Base-by-base conservation (phyloP, 495 filamentous ascomycete genomes). In the Aspergillus indologenus region DNA sequence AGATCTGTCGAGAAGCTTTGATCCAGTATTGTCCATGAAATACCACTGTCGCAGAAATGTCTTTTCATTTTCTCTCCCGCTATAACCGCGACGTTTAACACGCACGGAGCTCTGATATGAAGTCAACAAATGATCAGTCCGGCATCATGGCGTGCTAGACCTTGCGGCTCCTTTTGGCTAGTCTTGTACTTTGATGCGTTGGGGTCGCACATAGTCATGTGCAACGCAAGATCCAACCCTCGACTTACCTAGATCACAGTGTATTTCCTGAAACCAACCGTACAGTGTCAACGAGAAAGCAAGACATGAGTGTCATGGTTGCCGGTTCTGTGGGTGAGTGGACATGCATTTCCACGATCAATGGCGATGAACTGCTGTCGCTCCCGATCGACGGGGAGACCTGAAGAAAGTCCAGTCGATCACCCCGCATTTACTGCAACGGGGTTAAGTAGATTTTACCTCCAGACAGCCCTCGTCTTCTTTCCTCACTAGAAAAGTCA, bases 61-160 rank as follows among this genome's bases (percentile, higher is more conserved):
- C n/a, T n/a, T n/a, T n/a, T n/a, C n/a, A n/a, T n/a, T n/a, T n/a
- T n/a, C n/a, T 11, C 42, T 64, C 54, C 68, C 64, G 66, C 68
- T 63, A 67, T 59, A 71, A 53, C 68, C 66, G 66, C 68, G 59
- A 65, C 59, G 63, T 65, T 64, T 59, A 22, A 43, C 53, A 53
- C 45, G 50, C 56, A 53, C 53, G 48, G 54, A 62, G 59, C 45
- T 6, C 12, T 54, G 19, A 23, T 19, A 20, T 45, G 53, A 52
- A 52, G 52, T 11, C 34, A 40, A 15, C 2, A 14, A 15, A 40
- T 15, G 34, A 14, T 40, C 34, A 14, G 34, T 14, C 12, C 7
- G 34, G 12, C 34, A 18, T 51, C 18, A 31, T 31, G n/a, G 23
- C 48, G n/a, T 51, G 15, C 48, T 51, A 24, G 20, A 50, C 47